Base-by-base conservation (phyloP, 495 filamentous ascomycete species). In the Pseudoneurospora amorphoporcata region DNA sequence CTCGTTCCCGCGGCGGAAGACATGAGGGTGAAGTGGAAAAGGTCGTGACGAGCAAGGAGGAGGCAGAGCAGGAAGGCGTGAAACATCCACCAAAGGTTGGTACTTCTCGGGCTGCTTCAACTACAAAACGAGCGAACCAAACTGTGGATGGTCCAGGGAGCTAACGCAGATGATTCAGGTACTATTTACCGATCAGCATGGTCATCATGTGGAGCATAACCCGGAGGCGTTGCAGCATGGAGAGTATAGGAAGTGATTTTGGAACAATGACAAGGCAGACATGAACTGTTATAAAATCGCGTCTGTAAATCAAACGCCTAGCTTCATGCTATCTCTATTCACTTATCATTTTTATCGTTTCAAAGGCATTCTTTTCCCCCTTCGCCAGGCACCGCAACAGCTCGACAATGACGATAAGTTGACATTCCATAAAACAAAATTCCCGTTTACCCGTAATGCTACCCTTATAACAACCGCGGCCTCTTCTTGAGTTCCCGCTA, bases 71-170 rank as follows among this genome's bases (percentile, higher is more conserved):
- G 47, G 81, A 77, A 39, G 78, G 78, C 2, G 83, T 83, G 6
- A 84, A 84, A 72, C 78, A 84, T 58, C 82, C 83, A 9, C 82
- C 82, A 0, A 85, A 84, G 77, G 83, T 82, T 71, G 10, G 19
- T 37, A 45, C 8, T 43, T 16, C 23, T 23, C n/a, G n/a, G n/a
- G n/a, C 23, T 23, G 23, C 23, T 23, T 14, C 29, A 14, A 39
- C 39, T 39, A 8, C 9, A 39, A 39, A 39, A 23, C 23, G 23
- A 23, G 23, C 23, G 23, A 23, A 23, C 23, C 23, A 23, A 23
- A 23, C 23, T 23, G 23, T 23, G 0, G 23, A 23, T 23, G 23
- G 23, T 23, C 23, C 23, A 43, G 16, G 41, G 3, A 19, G 47
- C 68, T 35, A 47, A 47, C n/a, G 14, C 35, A 19, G 42, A 58